Evolutionary conservation across 768 basidiomycete species (phyloP).

Genomic region (Suillus alpinus): DNA sequence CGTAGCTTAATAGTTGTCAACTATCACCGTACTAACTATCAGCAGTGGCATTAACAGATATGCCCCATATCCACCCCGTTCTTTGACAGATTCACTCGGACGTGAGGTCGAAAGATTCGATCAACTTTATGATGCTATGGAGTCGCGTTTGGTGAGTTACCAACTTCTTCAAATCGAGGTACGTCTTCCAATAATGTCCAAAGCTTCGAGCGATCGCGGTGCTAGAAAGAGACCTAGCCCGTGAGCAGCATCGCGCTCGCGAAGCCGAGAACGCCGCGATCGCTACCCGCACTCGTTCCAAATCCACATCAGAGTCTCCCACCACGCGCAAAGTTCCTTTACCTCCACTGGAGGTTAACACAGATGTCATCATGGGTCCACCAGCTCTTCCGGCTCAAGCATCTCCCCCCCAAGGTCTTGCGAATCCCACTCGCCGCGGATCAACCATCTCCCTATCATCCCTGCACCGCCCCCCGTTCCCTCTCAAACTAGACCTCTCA

Average conservation of each 20-base stretch:
- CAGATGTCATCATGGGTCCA: conserved; percentile 18
- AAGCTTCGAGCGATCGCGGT: conserved; percentile 72
- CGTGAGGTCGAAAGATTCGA: conserved; percentile 78
- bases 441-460: conserved; percentile 82
- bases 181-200: conserved; percentile 1
- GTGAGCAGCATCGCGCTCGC: conserved; percentile 54
- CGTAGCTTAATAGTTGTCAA: not conserved
- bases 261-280: conserved; percentile 44
- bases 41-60: conserved; percentile 56
- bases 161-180: not conserved
- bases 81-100: conserved; percentile 62
- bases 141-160: conserved; percentile 60
- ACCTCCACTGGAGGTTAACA: conserved; percentile 18
- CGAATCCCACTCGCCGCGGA: conserved; percentile 50
- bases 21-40: not conserved
- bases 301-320: conserved; percentile 22
- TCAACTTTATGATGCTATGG: conserved; percentile 75
- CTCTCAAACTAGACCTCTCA: conserved; percentile 81
- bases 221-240: conserved; percentile 64
- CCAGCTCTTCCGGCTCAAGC: conserved; percentile 32
- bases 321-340: conserved; percentile 20
- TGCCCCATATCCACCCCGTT: conserved; percentile 60
- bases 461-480: conserved; percentile 66
- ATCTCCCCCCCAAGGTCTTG: conserved; percentile 32
- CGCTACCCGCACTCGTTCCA: conserved; percentile 27